phyloP scores from a whole-genome alignment of 305 asterid species.

The Solanum aculeatissimum region DNA sequence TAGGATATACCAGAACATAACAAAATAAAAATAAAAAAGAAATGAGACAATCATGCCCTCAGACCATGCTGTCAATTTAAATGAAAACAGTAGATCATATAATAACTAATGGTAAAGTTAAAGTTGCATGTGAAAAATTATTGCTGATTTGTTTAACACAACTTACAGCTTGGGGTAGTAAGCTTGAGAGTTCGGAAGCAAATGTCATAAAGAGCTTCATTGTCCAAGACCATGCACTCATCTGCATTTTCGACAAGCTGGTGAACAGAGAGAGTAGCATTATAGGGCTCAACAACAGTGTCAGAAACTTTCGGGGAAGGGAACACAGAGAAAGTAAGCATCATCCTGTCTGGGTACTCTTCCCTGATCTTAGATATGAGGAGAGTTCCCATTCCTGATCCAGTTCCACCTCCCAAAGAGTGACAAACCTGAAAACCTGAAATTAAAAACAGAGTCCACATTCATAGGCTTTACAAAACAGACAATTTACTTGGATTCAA shows the following conservation, averaged over 20 bases:
- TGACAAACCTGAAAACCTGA: constrained; percentile 53
- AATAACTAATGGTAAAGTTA: background rate
- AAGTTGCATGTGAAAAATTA: background rate
- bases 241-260: constrained; percentile 79
- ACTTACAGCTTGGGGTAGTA: constrained; percentile 70
- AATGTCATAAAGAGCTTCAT: constrained; percentile 65
- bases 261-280: constrained; percentile 69
- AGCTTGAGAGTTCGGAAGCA: constrained; percentile 68
- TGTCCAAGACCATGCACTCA: constrained; percentile 76
- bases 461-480: background rate
- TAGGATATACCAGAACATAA: background rate
- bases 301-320: constrained; percentile 73
- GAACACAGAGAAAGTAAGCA: constrained; percentile 69
- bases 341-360: constrained; percentile 66
- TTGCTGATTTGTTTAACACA: background rate
- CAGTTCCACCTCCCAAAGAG: constrained; percentile 55
- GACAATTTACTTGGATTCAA: background rate
- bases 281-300: constrained; percentile 78
- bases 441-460: background rate
- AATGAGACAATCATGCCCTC: background rate
- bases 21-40: background rate
- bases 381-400: constrained; percentile 80
- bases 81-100: background rate
- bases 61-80: background rate
- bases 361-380: constrained; percentile 64